These are phyloP conservation scores for Yueomyces sp. DNA, from an alignment of 1,139 yeast species.

Conservation along the genomic window DNA sequence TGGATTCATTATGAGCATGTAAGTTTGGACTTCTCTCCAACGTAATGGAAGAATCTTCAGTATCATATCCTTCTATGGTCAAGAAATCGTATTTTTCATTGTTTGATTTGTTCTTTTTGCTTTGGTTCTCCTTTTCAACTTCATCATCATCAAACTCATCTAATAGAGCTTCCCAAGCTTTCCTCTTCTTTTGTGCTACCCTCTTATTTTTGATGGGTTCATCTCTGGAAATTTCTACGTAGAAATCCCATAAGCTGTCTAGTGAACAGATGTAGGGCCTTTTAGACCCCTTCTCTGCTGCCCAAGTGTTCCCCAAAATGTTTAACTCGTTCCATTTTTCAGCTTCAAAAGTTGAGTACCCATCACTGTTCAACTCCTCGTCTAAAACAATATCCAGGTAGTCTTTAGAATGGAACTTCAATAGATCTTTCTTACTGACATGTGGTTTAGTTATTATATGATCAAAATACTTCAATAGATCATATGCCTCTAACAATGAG, in stretches of 20 bases:
- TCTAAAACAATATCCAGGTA: slow-evolving; percentile 13
- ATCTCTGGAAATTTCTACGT: not conserved
- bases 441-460: slow-evolving; percentile 9
- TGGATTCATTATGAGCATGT: not conserved
- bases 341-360: not conserved
- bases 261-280: not conserved
- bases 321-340: not conserved
- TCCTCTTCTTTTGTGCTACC: slow-evolving; percentile 1
- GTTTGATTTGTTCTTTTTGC: not conserved
- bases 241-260: not conserved
- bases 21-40: not conserved
- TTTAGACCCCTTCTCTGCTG: not conserved
- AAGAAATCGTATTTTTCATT: not conserved
- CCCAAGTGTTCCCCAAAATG: not conserved
- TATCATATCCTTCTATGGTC: not conserved
- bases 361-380: slow-evolving; percentile 4
- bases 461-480: slow-evolving; percentile 16
- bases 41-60: not conserved
- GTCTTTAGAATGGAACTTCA: slow-evolving; percentile 14
- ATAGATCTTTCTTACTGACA: slow-evolving; percentile 9
- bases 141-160: slow-evolving; percentile 1
- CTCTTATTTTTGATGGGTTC: not conserved
- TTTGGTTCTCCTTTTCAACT: not conserved
- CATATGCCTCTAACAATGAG: slow-evolving; percentile 13
- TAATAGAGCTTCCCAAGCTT: slow-evolving; percentile 4